Evolutionary conservation across 1,284 basidiomycete species (phyloP), one percentile per base, ranked within the genome.

Genomic region (Marasmius oreades): DNA sequence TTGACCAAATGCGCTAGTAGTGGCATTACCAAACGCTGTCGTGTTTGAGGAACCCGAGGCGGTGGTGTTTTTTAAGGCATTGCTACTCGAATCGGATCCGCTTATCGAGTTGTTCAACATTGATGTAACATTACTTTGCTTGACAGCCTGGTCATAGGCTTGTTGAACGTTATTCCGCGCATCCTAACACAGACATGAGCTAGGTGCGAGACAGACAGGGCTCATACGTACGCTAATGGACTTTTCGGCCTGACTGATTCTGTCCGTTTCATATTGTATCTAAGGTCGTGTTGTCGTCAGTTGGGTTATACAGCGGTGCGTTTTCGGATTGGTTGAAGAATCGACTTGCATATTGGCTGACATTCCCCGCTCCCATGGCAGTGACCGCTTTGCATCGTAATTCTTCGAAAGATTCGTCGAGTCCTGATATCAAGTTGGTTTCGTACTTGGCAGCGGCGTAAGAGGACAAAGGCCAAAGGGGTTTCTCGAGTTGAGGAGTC

Each of bases 351-450:
- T 95, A 95, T 74, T 86, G 83, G 36, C 80, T 75, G 0, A 76
- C 66, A 56, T 79, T 85, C 11, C 84, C 85, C 11, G 76, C 74
- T 56, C 78, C 77, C 28, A 80, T 64, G 0, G 91, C 89, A 12
- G 77, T 70, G 5, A 80, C 76, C 10, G 88, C 90, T 64, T 81
- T 86, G 56, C 86, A 74, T 46, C 90, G 80, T 51, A 97, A 70
- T 70, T 98, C 95, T 64, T 97, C 95, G 0, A 80, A 82, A 0
- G 86, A 90, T 59, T 89, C 76, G 64, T 97, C 94, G 31, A 89
- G 73, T 1, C 83, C 85, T 4, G 70, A 61, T 16, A 97, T 70
- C 5, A 96, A 64, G 48, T 80, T 85, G 0, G 85, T 86, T 63
- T 94, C 91, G 54, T 81, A 68, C 66, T 95, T 94, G 0, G 85